Evolutionary conservation across 2,329 filamentous ascomycete genomes (phyloP), one percentile per base, ranked within the genome.

Genomic region (Monosporascus sp.): DNA sequence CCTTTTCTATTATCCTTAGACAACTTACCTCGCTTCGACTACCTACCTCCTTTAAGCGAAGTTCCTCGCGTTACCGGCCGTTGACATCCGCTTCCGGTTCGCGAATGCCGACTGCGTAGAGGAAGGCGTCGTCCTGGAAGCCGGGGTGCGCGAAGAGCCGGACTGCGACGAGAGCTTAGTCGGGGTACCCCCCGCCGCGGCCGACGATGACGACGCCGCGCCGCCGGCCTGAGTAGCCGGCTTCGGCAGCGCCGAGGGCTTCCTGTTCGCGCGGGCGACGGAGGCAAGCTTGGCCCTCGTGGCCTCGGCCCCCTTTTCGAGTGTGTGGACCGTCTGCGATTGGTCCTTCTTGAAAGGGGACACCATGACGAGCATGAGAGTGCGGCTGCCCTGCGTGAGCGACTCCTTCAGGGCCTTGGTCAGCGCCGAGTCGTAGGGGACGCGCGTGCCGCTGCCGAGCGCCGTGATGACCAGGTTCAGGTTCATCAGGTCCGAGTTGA

Each of bases 281-380:
- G 54, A 48, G 20, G 52, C 55, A 27, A 59, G 20, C 27, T 51
- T 54, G 18, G 58, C 58, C n/a, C 55, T 57, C 9, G 56, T 54
- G 3, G 60, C 60, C 37, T 61, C 58, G n/a, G 54, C 45, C 2
- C 57, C 60, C 45, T 54, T 60, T 3, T 58, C 54, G 14, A 66
- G 56, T 2, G 62, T 65, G 20, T 59, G 55, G 2, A 61, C 11
- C 1, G 64, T 55, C 14, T 52, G 51, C 3, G 14, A 86, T 55
- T 96, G 75, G 75, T 97, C 91, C 2, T 83, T 86, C 74, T 92
- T 88, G 52, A 97, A 77, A 24, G 94, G 92, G 59, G 88, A 93
- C 52, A 96, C 87, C 89, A 97, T 97, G 67, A 97, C 89, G 70
- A 97, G 95, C 92, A 97, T 97, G 62, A 97, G 85, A 1, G 93